Evolutionary conservation across 148 eudicot species (phyloP).

Genomic region (Spergularia bocconei): DNA sequence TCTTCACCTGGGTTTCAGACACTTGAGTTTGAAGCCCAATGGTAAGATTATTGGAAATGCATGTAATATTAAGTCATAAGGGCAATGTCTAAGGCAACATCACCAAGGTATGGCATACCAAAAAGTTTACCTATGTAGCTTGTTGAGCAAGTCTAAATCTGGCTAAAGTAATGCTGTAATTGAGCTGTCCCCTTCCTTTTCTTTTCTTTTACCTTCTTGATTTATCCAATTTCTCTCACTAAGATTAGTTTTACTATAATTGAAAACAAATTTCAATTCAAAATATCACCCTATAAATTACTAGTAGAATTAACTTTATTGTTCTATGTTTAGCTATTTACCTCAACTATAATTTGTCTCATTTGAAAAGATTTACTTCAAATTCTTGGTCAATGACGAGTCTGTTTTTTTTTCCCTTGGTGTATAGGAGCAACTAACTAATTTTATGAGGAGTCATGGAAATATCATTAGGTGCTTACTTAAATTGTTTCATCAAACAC

Average conservation of each 20-base stretch:
- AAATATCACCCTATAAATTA: too few species aligned
- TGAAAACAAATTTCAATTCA: too few species aligned
- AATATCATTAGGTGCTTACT: too few species aligned
- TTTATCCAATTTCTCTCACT: not conserved
- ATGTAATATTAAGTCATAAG: not conserved
- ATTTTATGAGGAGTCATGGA: too few species aligned
- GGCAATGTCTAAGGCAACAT: not conserved
- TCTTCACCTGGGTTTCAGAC: not conserved
- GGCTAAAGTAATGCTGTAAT: not conserved
- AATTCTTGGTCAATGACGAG: too few species aligned
- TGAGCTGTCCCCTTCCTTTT: not conserved
- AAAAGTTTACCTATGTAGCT: not conserved
- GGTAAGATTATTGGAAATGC: not conserved
- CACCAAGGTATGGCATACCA: not conserved
- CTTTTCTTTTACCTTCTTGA: not conserved
- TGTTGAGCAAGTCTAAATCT: not conserved
- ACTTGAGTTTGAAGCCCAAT: not conserved
- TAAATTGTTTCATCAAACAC: too few species aligned
- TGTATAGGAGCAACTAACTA: too few species aligned
- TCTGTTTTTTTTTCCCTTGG: too few species aligned
- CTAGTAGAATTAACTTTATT: not conserved
- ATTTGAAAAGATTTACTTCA: too few species aligned
- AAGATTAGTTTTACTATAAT: too few species aligned
- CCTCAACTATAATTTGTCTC: too few species aligned
- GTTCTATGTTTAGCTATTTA: constrained; percentile 14